Evolutionary conservation across 257 asterid species (phyloP).

Genomic region (Solanum arcanum): DNA sequence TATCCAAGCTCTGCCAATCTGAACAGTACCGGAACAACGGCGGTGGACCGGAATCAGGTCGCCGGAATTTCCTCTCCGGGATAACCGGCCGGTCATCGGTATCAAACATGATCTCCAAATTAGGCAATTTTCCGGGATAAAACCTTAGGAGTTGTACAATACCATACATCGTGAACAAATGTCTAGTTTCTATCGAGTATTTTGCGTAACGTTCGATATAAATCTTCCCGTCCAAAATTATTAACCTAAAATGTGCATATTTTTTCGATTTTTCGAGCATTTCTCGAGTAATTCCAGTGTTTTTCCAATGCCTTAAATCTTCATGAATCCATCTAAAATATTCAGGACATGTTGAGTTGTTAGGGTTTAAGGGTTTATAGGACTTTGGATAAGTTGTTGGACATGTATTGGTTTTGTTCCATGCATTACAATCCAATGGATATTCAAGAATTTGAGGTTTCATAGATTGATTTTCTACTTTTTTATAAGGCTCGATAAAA

Average conservation of each 20-base stretch:
- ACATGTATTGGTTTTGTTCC: slow-evolving; percentile 16
- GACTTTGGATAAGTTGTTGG: slow-evolving; percentile 15
- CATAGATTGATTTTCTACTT: not conserved
- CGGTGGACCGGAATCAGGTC: not conserved
- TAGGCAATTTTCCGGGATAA: not conserved
- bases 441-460: not conserved
- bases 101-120: slow-evolving; percentile 2
- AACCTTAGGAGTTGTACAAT: not conserved
- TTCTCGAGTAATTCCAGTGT: not conserved
- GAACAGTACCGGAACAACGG: slow-evolving; percentile 9
- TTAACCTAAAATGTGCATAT: not conserved
- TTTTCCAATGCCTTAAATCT: not conserved
- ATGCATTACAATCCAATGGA: slow-evolving; percentile 20
- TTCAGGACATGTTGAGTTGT: not conserved
- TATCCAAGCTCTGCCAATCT: not conserved
- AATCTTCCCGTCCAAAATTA: not conserved
- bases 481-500: not conserved
- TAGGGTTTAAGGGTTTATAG: not conserved
- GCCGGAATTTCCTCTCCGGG: not conserved
- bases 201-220: not conserved
- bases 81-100: not conserved
- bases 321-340: slow-evolving; percentile 5
- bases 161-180: not conserved
- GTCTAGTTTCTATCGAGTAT: not conserved
- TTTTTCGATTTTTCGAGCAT: not conserved